These are phyloP conservation scores for Lachnellula subtilissima DNA, from an alignment of 2,329 filamentous ascomycete species.

Conservation along the genomic window DNA sequence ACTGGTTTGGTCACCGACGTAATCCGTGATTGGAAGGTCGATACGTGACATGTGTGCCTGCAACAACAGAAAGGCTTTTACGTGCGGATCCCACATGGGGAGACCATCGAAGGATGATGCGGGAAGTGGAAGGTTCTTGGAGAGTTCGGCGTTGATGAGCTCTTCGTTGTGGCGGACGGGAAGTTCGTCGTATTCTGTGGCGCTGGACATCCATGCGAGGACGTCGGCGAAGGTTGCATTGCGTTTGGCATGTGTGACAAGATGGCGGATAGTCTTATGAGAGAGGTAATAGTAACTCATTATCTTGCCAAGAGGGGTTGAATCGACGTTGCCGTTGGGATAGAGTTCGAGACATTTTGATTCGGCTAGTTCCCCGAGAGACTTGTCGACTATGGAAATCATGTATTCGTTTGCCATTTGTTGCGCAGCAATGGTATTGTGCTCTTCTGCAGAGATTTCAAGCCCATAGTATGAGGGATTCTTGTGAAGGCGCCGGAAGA, in stretches of 20 bases:
- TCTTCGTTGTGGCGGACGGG: constrained; percentile 98
- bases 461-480: constrained; percentile 98
- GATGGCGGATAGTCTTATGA: constrained; percentile 85
- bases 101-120: constrained; percentile 48
- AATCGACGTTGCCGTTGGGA: constrained; percentile 81
- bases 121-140: constrained; percentile 67
- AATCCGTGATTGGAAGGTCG: constrained; percentile 90
- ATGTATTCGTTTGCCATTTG: constrained; percentile 89
- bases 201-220: constrained; percentile 86
- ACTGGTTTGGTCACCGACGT: constrained; percentile 85
- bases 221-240: constrained; percentile 75
- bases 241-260: constrained; percentile 71
- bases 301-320: constrained; percentile 91
- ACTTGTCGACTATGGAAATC: constrained; percentile 85
- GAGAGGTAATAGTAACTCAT: constrained; percentile 99
- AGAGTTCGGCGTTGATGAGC: constrained; percentile 88
- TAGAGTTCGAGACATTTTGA: constrained; percentile 81
- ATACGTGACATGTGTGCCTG: constrained; percentile 95
- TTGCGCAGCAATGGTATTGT: constrained; percentile 82
- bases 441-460: constrained; percentile 86
- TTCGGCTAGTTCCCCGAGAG: constrained; percentile 72
- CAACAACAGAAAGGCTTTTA: constrained; percentile 89
- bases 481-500: constrained; percentile 95
- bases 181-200: constrained; percentile 94
- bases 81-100: constrained; percentile 97